These are phyloP conservation scores for Apiosordaria backusii DNA, from an alignment of 495 filamentous ascomycete genomes.

Conservation along the genomic window DNA sequence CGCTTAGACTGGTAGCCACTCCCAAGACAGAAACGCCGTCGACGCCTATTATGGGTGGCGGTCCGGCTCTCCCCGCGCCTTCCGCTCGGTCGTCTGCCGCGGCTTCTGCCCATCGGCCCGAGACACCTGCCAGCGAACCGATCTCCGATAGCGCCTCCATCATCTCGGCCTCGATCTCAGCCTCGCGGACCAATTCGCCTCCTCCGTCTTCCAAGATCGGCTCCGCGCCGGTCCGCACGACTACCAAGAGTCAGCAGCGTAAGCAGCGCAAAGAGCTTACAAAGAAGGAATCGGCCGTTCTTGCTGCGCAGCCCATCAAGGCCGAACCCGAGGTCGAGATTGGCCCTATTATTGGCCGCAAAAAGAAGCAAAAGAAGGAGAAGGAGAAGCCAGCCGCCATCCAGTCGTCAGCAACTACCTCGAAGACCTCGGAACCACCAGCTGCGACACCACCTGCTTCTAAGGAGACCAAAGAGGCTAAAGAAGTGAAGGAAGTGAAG, in stretches of 20 bases:
- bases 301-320: slow-evolving; percentile 53
- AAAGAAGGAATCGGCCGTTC: slow-evolving; percentile 53
- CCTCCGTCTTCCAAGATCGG: slow-evolving; percentile 64
- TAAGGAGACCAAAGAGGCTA: slow-evolving; percentile 27
- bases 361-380: slow-evolving; percentile 88
- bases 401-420: slow-evolving; percentile 26
- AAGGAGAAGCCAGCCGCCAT: slow-evolving; percentile 35
- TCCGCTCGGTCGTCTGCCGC: slow-evolving; percentile 36
- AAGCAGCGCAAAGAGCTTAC: slow-evolving; percentile 76
- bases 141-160: slow-evolving; percentile 74
- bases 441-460: slow-evolving; percentile 29
- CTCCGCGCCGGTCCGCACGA: slow-evolving; percentile 69
- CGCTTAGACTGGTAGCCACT: slow-evolving; percentile 67
- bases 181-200: slow-evolving; percentile 72
- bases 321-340: slow-evolving; percentile 58
- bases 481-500: slow-evolving; percentile 34
- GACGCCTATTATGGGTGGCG: slow-evolving; percentile 21
- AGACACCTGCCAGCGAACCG: slow-evolving; percentile 71
- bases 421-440: slow-evolving; percentile 36
- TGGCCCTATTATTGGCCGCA: slow-evolving; percentile 77
- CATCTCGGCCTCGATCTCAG: slow-evolving; percentile 76
- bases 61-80: slow-evolving; percentile 21
- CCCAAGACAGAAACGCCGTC: slow-evolving; percentile 64
- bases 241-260: slow-evolving; percentile 86
- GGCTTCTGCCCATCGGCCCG: slow-evolving; percentile 60